Conservation (phyloP, 208 protist species). For the Acanthamoeba royreba region DNA sequence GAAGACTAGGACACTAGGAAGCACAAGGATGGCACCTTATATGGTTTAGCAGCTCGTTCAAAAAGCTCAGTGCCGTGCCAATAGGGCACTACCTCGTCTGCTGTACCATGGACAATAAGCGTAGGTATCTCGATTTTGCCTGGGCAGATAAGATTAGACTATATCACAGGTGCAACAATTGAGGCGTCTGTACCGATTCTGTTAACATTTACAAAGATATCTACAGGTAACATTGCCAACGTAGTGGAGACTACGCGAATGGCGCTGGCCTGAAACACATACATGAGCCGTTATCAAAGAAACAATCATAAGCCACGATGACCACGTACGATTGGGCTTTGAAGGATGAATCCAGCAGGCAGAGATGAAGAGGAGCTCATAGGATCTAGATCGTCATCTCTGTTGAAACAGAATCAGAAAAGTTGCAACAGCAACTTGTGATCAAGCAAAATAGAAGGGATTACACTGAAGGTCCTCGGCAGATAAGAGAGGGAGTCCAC, state of each 20-base stretch:
- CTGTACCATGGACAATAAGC: constrained; percentile 17
- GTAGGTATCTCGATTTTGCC: background rate
- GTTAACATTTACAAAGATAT: constrained; percentile 32
- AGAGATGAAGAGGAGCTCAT: too few species aligned
- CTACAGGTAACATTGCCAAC: constrained; percentile 6
- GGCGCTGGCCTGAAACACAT: background rate
- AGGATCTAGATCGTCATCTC: too few species aligned
- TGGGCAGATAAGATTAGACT: background rate
- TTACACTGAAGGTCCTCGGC: too few species aligned
- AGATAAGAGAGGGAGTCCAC: background rate
- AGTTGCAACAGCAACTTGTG: too few species aligned
- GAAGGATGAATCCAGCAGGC: background rate
- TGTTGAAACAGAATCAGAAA: too few species aligned
- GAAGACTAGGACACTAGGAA: too few species aligned
- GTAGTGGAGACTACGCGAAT: constrained; percentile 4
- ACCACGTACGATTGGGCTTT: constrained; percentile 19
- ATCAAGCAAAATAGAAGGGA: too few species aligned
- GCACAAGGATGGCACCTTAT: background rate
- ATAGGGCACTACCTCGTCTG: constrained; percentile 16
- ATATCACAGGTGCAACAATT: background rate
- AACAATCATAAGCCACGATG: too few species aligned
- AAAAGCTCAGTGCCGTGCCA: background rate
- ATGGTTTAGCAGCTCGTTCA: background rate
- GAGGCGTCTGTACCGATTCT: background rate
- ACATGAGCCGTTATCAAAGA: too few species aligned